Conservation (phyloP, 2,329 filamentous ascomycete genomes). For the Colletotrichum magnum region DNA sequence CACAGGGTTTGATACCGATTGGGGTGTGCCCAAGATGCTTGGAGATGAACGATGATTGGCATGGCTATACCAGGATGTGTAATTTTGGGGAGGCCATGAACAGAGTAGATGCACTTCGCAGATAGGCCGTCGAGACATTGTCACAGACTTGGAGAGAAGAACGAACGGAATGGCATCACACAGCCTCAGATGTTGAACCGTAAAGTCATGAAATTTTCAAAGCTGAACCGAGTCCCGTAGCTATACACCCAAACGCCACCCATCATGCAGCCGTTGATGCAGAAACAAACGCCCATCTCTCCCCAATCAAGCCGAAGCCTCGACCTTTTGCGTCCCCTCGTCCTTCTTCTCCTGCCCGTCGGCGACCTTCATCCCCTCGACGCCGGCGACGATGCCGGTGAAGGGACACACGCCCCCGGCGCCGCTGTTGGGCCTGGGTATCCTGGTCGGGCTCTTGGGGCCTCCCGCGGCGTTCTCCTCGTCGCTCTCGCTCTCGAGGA, state of each 20-base stretch:
- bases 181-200: not conserved
- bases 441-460: slow-evolving; percentile 33
- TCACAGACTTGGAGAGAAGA: not conserved
- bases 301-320: too few relatives aligned
- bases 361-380: slow-evolving; percentile 16
- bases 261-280: slow-evolving; percentile 6
- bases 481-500: slow-evolving; percentile 61
- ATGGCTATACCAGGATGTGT: too few relatives aligned
- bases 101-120: too few relatives aligned
- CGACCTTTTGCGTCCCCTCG: slow-evolving; percentile 17
- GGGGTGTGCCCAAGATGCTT: too few relatives aligned
- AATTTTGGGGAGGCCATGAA: too few relatives aligned
- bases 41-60: too few relatives aligned
- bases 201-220: not conserved
- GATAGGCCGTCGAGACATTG: too few relatives aligned
- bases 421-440: slow-evolving; percentile 39
- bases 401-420: slow-evolving; percentile 46
- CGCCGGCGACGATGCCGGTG: slow-evolving; percentile 41
- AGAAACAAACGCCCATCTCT: not conserved
- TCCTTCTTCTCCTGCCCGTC: slow-evolving; percentile 1
- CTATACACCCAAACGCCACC: slow-evolving; percentile 15
- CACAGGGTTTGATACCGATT: too few relatives aligned
- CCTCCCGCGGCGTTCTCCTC: slow-evolving; percentile 36
- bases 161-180: not conserved
- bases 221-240: not conserved